These are phyloP conservation scores for Arthrinium puccinioides DNA, from an alignment of 2,329 filamentous ascomycete species.

Conservation along the genomic window DNA sequence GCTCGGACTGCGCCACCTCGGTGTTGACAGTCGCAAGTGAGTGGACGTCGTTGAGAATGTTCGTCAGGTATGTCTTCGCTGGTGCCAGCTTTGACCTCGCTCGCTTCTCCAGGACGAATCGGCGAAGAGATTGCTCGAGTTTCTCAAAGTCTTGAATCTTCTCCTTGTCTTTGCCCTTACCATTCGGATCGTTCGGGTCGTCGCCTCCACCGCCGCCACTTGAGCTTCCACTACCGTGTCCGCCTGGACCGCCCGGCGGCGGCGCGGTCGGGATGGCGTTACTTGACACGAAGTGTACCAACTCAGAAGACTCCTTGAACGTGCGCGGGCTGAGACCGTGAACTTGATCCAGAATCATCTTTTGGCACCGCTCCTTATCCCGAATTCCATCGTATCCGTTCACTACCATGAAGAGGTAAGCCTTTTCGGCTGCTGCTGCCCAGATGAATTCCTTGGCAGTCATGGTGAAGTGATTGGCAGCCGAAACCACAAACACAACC, in stretches of 20 bases:
- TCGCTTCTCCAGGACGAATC: constrained; percentile 93
- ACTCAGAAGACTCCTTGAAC: constrained; percentile 82
- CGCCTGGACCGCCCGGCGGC: constrained; percentile 46
- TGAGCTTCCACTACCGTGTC: constrained; percentile 43
- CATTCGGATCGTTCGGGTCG: constrained; percentile 50
- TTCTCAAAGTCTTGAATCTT: constrained; percentile 85
- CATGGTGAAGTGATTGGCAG: constrained; percentile 94
- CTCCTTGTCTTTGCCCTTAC: constrained; percentile 81
- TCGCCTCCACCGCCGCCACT: constrained; percentile 50
- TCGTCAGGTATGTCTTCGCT: constrained; percentile 89
- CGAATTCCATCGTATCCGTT: constrained; percentile 94
- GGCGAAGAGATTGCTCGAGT: constrained; percentile 78
- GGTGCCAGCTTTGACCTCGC: constrained; percentile 92
- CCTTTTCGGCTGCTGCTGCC: constrained; percentile 92
- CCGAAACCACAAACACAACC: constrained; percentile 95
- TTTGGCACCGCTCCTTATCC: constrained; percentile 84
- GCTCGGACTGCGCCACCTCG: constrained; percentile 77
- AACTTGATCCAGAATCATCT: constrained; percentile 89
- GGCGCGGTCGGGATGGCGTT: constrained; percentile 79
- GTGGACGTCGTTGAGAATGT: constrained; percentile 82
- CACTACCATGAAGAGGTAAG: constrained; percentile 98
- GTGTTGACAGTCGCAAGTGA: constrained; percentile 79
- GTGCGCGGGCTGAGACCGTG: constrained; percentile 82
- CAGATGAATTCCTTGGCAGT: constrained; percentile 98
- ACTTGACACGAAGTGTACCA: constrained; percentile 97